A percentile compares a stretch with the other conserved stretches of the same genome.
These are phyloP conservation scores for Conticribra guillardii DNA, from an alignment of 108 stramenopile species.

Conservation along the genomic window DNA sequence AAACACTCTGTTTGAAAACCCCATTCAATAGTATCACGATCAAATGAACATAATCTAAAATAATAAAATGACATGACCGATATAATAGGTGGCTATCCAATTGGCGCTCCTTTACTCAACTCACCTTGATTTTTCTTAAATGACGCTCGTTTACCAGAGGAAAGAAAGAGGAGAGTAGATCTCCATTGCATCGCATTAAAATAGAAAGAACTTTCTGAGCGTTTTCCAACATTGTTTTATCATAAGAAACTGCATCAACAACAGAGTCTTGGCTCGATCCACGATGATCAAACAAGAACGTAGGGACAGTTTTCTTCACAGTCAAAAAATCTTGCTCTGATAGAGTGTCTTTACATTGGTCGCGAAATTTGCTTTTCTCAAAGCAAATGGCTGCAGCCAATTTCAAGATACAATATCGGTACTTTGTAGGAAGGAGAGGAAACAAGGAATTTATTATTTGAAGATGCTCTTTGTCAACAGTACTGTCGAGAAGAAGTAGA, in stretches of 20 bases:
- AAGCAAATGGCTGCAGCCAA: slow-evolving; percentile 51
- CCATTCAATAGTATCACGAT: too few relatives aligned
- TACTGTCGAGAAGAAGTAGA: slow-evolving; percentile 15
- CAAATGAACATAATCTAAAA: too few relatives aligned
- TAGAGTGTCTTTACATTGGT: slow-evolving; percentile 35
- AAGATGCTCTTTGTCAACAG: slow-evolving; percentile 30
- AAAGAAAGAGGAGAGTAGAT: slow-evolving; percentile 18
- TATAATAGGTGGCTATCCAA: neutral
- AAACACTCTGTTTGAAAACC: too few relatives aligned
- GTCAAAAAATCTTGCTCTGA: slow-evolving; percentile 26
- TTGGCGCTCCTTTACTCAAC: neutral
- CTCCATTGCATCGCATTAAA: slow-evolving; percentile 11
- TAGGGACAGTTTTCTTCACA: slow-evolving; percentile 24
- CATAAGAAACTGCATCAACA: slow-evolving; percentile 4
- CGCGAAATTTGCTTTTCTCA: slow-evolving; percentile 45
- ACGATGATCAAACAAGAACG: slow-evolving; percentile 31
- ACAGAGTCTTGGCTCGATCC: slow-evolving; percentile 5
- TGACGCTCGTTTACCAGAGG: slow-evolving; percentile 35
- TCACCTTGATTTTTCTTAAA: slow-evolving; percentile 20
- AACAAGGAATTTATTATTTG: slow-evolving; percentile 59
- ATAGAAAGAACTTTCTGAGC: slow-evolving; percentile 30
- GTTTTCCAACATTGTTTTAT: slow-evolving; percentile 31
- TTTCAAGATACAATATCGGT: slow-evolving; percentile 49
- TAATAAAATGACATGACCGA: neutral
- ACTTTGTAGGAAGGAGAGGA: slow-evolving; percentile 62